Evolutionary conservation across 805 yeast species (phyloP), one percentile per base, ranked within the genome.

Genomic region (Starmerella bombi): DNA sequence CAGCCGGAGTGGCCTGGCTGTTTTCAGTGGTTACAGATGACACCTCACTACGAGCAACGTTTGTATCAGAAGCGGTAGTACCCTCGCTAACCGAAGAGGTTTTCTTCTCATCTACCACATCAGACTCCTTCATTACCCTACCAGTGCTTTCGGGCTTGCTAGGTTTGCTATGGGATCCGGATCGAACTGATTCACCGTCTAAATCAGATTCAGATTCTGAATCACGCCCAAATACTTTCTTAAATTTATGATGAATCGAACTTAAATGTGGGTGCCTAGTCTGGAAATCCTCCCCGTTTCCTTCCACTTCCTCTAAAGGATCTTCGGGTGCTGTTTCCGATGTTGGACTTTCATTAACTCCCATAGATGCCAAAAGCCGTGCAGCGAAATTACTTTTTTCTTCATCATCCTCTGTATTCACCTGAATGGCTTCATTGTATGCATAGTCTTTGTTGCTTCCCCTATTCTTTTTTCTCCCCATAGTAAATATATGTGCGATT

Each of bases 241-340:
- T 27, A 15, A 45, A 15, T 17, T 38, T 18, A 23, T 31, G 25
- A n/a, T 42, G 43, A 21, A 45, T 17, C 17, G 20, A 34, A 32
- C 33, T 38, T n/a, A 45, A 23, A 20, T 45, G 49, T 19, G 46
- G 46, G 38, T 45, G 49, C 37, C 32, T 35, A 33, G 29, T 20
- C 25, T 42, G 41, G 16, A 6, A 21, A 15, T 33, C 36, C 5
- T 15, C 20, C 7, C 9, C 7, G 17, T 5, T 5, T 20, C 20
- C 35, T 8, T 25, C 27, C 10, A 20, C 37, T 16, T 22, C 29
- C 19, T 38, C 37, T 3, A 38, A 8, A n/a, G 33, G 29, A 19
- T 32, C 34, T 6, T 33, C 37, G 23, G 12, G 21, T 5, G 7
- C 16, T 20, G 25, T 12, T 14, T 19, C 25, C 22, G 29, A 20